Base-by-base conservation (phyloP, 2,329 filamentous ascomycete genomes). In the Colletotrichum cuscutae region DNA sequence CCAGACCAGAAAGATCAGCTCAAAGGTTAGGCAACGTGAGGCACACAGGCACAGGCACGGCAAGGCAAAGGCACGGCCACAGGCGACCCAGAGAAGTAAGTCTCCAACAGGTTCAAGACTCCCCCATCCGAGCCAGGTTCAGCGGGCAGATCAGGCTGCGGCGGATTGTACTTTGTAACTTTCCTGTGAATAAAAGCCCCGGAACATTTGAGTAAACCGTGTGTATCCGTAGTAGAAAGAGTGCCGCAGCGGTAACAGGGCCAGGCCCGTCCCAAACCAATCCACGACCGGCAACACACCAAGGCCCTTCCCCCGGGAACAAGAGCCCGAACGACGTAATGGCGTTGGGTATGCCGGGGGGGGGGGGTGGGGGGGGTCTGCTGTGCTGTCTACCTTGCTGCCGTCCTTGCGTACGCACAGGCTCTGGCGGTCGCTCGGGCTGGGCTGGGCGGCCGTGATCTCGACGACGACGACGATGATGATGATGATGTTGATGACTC, bases 271-370 rank as follows among this genome's bases (percentile, higher is more conserved):
- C 32, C 62, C 62, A 56, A 52, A 19, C 52, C 22, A 54, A 42
- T 22, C 22, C 32, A 65, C 22, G 32, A 22, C 22, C 24, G 42
- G 8, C 28, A 37, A 54, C 30, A n/a, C 4, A 65, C 52, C 62
- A 56, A 65, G 62, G 32, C 30, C 9, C 19, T n/a, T n/a, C 28
- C 42, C 70, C 65, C 65, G 59, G 61, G 66, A 71, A 58, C 54
- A 30, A 60, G 60, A 65, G 46, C 71, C 66, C 32, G 32, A 56
- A 72, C 70, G 66, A 71, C 71, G 71, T 72, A 72, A 72, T 72
- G 70, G 66, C 60, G 60, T 57, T 72, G 30, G 30, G 30, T 30
- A 61, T 70, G 60, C 56, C 58, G 53, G 58, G 65, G n/a, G 46
- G 61, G n/a, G 46, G 61, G n/a, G 46, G 61, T 28, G n/a, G n/a